phyloP scores from a whole-genome alignment of 768 basidiomycete genomes.

The Galerina sulciceps region DNA sequence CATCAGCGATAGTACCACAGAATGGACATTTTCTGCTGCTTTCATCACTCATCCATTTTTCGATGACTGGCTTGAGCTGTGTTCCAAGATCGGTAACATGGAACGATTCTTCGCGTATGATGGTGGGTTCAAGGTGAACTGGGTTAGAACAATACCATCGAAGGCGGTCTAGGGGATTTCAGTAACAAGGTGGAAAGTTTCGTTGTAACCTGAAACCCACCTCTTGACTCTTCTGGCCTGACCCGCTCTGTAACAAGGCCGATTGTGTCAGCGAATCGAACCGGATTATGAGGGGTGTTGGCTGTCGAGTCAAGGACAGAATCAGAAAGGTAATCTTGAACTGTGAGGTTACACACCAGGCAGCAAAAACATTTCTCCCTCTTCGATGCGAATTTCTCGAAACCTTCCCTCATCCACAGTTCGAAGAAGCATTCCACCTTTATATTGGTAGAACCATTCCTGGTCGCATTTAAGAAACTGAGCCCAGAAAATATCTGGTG shows the following conservation, averaged over 20 bases:
- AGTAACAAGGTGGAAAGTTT: background rate
- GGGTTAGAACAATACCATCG: slow-evolving; percentile 88
- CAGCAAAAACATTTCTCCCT: slow-evolving; percentile 96
- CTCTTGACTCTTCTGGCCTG: slow-evolving; percentile 73
- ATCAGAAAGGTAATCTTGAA: background rate
- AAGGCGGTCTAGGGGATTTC: slow-evolving; percentile 70
- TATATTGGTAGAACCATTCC: slow-evolving; percentile 99
- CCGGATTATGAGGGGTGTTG: slow-evolving; percentile 96
- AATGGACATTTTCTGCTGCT: slow-evolving; percentile 67
- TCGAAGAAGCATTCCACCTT: slow-evolving; percentile 89
- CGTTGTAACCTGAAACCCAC: slow-evolving; percentile 37
- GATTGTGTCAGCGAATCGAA: slow-evolving; percentile 87
- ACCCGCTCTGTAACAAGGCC: slow-evolving; percentile 91
- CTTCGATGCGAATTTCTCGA: slow-evolving; percentile 85
- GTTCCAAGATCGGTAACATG: slow-evolving; percentile 91
- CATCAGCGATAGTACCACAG: slow-evolving; percentile 59
- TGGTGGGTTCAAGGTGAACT: slow-evolving; percentile 48
- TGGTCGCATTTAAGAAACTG: slow-evolving; percentile 27
- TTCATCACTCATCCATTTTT: slow-evolving; percentile 76
- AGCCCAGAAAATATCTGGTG: background rate
- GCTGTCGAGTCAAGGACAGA: slow-evolving; percentile 44
- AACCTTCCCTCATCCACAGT: slow-evolving; percentile 83
- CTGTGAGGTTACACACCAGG: slow-evolving; percentile 60
- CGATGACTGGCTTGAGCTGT: slow-evolving; percentile 91
- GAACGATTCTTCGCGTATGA: slow-evolving; percentile 71